Evolutionary conservation across 2,329 filamentous ascomycete species (phyloP), one percentile per base, ranked within the genome.

Genomic region (Colletotrichum chrysophilum): DNA sequence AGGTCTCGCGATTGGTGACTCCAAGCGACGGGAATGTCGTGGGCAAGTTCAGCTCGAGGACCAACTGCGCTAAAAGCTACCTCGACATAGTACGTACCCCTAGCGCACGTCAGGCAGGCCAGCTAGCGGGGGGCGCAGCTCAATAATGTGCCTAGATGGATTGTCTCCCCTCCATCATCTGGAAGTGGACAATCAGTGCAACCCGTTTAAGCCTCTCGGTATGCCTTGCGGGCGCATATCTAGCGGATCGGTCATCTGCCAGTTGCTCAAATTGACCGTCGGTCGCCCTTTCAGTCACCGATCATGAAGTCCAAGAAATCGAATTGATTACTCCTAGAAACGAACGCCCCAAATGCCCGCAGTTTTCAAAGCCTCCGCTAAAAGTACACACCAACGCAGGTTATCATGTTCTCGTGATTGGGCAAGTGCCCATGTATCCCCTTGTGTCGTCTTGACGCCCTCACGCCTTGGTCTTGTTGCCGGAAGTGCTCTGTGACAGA

Each of bases 381-480:
- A 55, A 38, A 43, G 56, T 71, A 55, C 67, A 58, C 61, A 52
- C 24, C 38, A n/a, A 24, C 56, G 32, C 21, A 36, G 38, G 62
- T 60, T 13, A 28, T 52, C 62, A 32, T 71, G 32, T 67, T 65
- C 38, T 76, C 38, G 7, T 74, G 60, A 66, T 48, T 61, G 13
- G 30, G 30, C 7, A 60, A 21, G 4, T 18, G 58, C 32, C 55
- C 34, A 24, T 28, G 13, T 34, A 13, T 52, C 30, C 18, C 36
- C 21, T 16, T n/a, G 24, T 55, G 38, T 21, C 18, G 9, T 7
- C n/a, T 4, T 16, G 9, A 13, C 55, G 4, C 10, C 9, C 30
- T 48, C 30, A 76, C 9, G 75, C 73, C 48, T 72, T 77, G 2
- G 75, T 77, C 58, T 43, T 62, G 30, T 76, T 76, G 52, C 66